A percentile compares a stretch with the other conserved stretches of the same genome.
phyloP scores from a whole-genome alignment of 2,329 filamentous ascomycete genomes.

The Phialophora macrospora region DNA sequence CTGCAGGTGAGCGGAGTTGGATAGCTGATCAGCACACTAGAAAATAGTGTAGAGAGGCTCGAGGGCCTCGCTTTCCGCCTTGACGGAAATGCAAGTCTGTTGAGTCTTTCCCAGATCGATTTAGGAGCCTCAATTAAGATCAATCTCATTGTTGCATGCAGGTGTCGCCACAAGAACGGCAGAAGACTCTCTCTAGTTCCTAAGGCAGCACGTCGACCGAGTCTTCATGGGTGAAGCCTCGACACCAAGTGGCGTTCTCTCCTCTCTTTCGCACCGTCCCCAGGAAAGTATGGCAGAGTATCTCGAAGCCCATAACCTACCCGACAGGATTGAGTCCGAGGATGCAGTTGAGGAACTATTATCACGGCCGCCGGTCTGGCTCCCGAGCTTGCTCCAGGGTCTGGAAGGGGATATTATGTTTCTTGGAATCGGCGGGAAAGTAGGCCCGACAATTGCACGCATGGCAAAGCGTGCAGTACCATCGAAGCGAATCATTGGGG shows the following conservation, averaged over 20 bases:
- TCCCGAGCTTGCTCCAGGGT: constrained; percentile 1
- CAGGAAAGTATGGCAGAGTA: constrained; percentile 1
- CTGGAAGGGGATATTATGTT: constrained; percentile 8
- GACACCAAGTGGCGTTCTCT: neutral
- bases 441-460: constrained; percentile 10
- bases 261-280: neutral
- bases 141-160: neutral
- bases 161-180: neutral
- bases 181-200: neutral
- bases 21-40: neutral
- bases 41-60: neutral
- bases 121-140: neutral
- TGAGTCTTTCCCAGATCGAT: neutral
- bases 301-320: constrained; percentile 7
- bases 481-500: constrained; percentile 4
- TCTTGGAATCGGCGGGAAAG: constrained; percentile 7
- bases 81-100: neutral
- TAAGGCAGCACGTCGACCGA: neutral
- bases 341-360: neutral
- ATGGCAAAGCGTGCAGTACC: constrained; percentile 12
- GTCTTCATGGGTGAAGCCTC: neutral
- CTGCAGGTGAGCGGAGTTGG: neutral
- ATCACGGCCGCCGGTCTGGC: constrained; percentile 7
- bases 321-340: constrained; percentile 9
- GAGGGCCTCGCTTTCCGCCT: neutral